Percentiles rank a stretch among this genome's conserved stretches.
Evolutionary conservation across 306 rosid species (phyloP).

Genomic region (Cucurbita moschata): DNA sequence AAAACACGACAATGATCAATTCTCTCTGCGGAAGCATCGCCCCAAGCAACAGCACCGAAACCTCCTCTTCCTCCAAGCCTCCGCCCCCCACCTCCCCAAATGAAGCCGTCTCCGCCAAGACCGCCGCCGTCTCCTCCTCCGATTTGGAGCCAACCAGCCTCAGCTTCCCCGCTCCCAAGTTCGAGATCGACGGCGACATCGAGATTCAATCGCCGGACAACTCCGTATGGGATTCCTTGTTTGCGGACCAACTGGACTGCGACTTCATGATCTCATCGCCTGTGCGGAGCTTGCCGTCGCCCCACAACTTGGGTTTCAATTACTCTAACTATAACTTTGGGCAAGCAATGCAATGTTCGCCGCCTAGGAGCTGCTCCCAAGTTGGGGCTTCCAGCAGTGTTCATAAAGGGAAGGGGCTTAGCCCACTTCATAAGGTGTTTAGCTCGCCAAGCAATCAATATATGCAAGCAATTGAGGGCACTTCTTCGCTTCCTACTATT

Average conservation of each 20-base stretch:
- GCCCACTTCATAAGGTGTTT: constrained; percentile 72
- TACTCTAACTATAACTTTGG: constrained; percentile 29
- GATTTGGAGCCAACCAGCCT: constrained; percentile 52
- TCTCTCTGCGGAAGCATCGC: constrained; percentile 59
- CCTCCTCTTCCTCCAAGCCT: constrained; percentile 31
- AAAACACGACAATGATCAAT: constrained; percentile 43
- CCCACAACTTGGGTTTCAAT: constrained; percentile 27
- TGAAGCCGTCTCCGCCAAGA: constrained; percentile 33
- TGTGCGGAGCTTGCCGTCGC: constrained; percentile 47
- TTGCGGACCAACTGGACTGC: constrained; percentile 53
- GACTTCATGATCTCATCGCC: constrained; percentile 92
- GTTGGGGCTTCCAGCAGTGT: constrained; percentile 41
- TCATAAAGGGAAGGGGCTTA: constrained; percentile 65
- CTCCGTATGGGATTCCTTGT: constrained; percentile 70
- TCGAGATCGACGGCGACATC: constrained; percentile 51
- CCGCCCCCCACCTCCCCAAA: constrained; percentile 29
- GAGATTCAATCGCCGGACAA: constrained; percentile 74
- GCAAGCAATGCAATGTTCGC: constrained; percentile 53
- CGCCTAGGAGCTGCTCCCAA: constrained; percentile 43
- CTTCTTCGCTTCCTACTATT: constrained; percentile 34
- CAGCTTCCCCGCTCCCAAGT: constrained; percentile 46
- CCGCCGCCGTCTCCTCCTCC: constrained; percentile 11
- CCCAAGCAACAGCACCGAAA: constrained; percentile 38
- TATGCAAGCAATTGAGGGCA: constrained; percentile 37
- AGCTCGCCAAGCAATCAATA: constrained; percentile 56